Percentiles rank a stretch among this genome's conserved stretches.
phyloP scores from a whole-genome alignment of 257 asterid genomes.

The Pogostemon cablin region DNA sequence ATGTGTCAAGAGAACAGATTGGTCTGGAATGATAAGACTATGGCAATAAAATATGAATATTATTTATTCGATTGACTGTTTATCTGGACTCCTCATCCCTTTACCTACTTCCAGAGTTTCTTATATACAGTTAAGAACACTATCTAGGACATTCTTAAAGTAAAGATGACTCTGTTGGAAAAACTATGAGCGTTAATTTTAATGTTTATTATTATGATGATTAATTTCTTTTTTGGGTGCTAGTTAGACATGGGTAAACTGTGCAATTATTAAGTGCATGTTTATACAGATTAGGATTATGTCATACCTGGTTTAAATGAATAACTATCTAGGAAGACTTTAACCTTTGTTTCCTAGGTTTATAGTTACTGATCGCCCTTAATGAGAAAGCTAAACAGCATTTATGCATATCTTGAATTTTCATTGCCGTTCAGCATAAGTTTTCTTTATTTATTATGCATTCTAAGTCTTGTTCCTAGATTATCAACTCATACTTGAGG shows the following conservation, averaged over 20 bases:
- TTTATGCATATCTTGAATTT: background rate
- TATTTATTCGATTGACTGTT: background rate
- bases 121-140: background rate
- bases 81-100: background rate
- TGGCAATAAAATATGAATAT: background rate
- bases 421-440: background rate
- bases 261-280: background rate
- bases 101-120: background rate
- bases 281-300: background rate
- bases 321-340: background rate
- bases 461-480: background rate
- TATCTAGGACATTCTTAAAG: background rate
- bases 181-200: background rate
- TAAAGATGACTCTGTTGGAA: background rate
- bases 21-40: slow-evolving; percentile 1
- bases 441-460: background rate
- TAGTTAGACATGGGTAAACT: background rate
- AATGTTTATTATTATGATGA: background rate
- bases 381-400: background rate
- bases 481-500: background rate
- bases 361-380: background rate
- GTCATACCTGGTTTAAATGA: no score
- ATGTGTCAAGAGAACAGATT: background rate
- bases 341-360: background rate
- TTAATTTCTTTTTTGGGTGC: background rate